Evolutionary conservation across 208 protist genomes (phyloP).

Genomic region (Leishmania amazonensis): DNA sequence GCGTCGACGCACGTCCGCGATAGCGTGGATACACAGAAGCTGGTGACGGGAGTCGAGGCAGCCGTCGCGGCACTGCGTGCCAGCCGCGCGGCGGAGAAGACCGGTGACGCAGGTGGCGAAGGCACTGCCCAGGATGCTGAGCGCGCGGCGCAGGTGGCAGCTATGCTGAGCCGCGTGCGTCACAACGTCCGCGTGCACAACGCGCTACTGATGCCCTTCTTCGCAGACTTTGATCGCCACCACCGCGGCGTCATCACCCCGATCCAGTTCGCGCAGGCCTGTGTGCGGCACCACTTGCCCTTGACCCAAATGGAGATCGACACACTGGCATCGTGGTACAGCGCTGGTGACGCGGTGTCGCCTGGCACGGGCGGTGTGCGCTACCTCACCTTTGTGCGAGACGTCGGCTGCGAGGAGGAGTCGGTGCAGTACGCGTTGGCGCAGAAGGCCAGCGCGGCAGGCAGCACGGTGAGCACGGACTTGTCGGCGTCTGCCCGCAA

Average conservation of each 20-base stretch:
- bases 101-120: slow-evolving; percentile 13
- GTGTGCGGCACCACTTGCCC: slow-evolving; percentile 66
- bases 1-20: slow-evolving; percentile 24
- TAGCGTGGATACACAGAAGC: slow-evolving; percentile 43
- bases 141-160: slow-evolving; percentile 14
- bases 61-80: slow-evolving; percentile 5
- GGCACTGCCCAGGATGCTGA: slow-evolving; percentile 21
- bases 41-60: slow-evolving; percentile 47
- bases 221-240: slow-evolving; percentile 85
- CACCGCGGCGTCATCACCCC: slow-evolving; percentile 69
- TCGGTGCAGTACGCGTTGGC: slow-evolving; percentile 5
- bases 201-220: slow-evolving; percentile 82
- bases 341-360: slow-evolving; percentile 32
- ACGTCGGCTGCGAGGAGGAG: slow-evolving; percentile 58
- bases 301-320: slow-evolving; percentile 44
- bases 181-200: slow-evolving; percentile 68
- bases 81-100: slow-evolving; percentile 10
- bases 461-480: not conserved
- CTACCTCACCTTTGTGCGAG: slow-evolving; percentile 74
- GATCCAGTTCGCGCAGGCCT: slow-evolving; percentile 64
- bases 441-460: not conserved
- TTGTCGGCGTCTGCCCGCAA: slow-evolving; percentile 1
- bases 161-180: slow-evolving; percentile 45
- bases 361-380: slow-evolving; percentile 37
- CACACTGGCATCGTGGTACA: slow-evolving; percentile 57